A percentile compares a stretch with the other conserved stretches of the same genome.
Conservation (phyloP, 441 rosid species). For the Rhodomyrtus psidioides region DNA sequence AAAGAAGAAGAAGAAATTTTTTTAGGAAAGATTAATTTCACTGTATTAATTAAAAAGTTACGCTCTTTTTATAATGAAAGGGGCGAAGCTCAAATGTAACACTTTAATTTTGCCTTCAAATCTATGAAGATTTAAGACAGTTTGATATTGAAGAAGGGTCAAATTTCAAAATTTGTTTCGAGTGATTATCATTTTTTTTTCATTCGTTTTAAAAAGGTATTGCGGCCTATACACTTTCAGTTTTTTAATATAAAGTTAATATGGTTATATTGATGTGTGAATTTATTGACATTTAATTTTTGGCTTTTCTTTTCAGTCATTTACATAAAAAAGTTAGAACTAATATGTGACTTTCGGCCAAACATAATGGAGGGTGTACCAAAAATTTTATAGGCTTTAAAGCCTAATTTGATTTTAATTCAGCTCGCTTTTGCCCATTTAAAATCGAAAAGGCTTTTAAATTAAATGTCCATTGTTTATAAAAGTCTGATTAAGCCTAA, state of each 20-base stretch:
- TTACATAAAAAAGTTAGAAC: no score
- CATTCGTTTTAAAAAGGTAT: accelerated
- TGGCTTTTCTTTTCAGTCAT: no score
- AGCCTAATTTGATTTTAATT: no score
- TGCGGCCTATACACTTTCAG: accelerated
- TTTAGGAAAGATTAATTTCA: background rate
- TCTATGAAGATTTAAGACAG: background rate
- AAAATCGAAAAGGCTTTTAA: no score
- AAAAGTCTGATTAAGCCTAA: no score
- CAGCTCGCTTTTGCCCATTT: no score
- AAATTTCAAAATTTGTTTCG: background rate
- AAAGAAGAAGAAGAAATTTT: background rate
- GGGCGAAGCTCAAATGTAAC: background rate
- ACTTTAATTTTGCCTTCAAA: accelerated
- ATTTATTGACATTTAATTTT: no score
- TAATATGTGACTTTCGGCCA: no score
- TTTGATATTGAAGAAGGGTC: accelerated
- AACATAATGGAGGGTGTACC: no score
- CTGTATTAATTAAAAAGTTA: background rate
- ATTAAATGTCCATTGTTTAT: no score
- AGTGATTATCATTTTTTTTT: background rate
- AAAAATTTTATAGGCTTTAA: no score
- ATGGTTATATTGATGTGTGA: background rate
- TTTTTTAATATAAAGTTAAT: background rate
- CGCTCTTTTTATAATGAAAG: no score